Evolutionary conservation across 805 yeast genomes (phyloP), one percentile per base, ranked within the genome.

Genomic region (Debaryomyces prosopidis): DNA sequence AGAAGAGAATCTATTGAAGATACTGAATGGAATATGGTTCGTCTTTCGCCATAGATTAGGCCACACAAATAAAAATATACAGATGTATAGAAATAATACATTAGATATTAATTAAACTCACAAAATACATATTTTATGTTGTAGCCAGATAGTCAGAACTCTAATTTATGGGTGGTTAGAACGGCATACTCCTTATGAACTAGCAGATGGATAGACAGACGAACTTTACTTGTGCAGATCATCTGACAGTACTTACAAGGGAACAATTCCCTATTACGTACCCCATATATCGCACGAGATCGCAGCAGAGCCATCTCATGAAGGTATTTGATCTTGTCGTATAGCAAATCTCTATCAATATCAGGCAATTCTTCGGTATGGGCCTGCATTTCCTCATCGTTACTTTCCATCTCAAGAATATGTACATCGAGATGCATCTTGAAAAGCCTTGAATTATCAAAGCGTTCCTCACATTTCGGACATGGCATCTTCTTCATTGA

Each of bases 21-120:
- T 11, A 72, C 64, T 1, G 68, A 73, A 27, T 91, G 96, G 95
- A 66, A 75, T 40, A 56, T 85, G 26, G 68, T 73, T 32, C 80
- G 97, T 66, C 68, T 89, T 34, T 87, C 96, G 6, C 96, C 97
- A 52, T 82, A 53, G 50, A 8, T 10, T 23, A 4, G 9, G 26
- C 26, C 9, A 23, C 26, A 23, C 26, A 7, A 23, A 23, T 23
- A 23, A 2, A 23, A 23, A 23, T 23, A 23, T 23, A 23, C 26
- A 23, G 6, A 23, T 23, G 26, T 23, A 23, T 23, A 23, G 26
- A 16, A 32, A 3, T 5, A 32, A 32, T 28, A 28, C 32, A 3
- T 12, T 32, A 32, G 15, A 16, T 3, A 23, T 23, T 23, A 23
- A 10, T 23, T 23, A 2, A 23, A 3, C 6, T 23, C 6, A 23